Base-by-base conservation (phyloP, 441 rosid genomes). In the Erysimum pusillum region DNA sequence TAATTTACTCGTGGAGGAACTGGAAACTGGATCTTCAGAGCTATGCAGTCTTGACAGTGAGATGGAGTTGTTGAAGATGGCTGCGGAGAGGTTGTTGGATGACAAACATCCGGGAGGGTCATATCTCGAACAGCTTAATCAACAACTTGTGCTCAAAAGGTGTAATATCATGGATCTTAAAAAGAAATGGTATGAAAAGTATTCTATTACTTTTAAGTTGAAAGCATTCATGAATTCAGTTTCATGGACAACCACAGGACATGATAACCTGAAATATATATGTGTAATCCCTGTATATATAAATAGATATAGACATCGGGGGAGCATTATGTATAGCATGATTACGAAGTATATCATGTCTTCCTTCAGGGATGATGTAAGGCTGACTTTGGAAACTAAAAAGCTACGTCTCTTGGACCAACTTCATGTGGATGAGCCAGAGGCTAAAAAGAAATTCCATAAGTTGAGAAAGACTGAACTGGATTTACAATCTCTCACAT, bases 381-480 rank as follows among this genome's bases (percentile, higher is more conserved):
- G 83, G 65, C 79, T 52, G 56, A 75, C 87, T 80, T 64, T 88
- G 78, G 88, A 91, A 83, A 83, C 83, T 80, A 85, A 84, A 81
- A 91, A 63, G 81, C 82, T 82, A 87, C 72, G 71, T 71, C 85
- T 90, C 39, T 83, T 84, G 77, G 91, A 91, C 71, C 82, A 85
- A 57, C 79, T 92, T 28, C 84, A 82, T 75, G 83, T 83, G 61
- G 80, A 79, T 77, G 63, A 75, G 53, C 91, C 88, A 54, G 89
- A 77, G 63, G 86, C 87, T 76, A 82, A 54, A 74, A 88, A 78
- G 72, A 91, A 85, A 82, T 79, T 88, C 51, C 83, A 76, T 45
- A 86, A 85, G 75, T 65, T 92, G 76, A 85, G 83, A 80, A 87
- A 86, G 77, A 79, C 76, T 75, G 84, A 91, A 63, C 71, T 75